Evolutionary conservation across 1,284 basidiomycete genomes (phyloP).

Genomic region (Uromyces viciae-fabae): DNA sequence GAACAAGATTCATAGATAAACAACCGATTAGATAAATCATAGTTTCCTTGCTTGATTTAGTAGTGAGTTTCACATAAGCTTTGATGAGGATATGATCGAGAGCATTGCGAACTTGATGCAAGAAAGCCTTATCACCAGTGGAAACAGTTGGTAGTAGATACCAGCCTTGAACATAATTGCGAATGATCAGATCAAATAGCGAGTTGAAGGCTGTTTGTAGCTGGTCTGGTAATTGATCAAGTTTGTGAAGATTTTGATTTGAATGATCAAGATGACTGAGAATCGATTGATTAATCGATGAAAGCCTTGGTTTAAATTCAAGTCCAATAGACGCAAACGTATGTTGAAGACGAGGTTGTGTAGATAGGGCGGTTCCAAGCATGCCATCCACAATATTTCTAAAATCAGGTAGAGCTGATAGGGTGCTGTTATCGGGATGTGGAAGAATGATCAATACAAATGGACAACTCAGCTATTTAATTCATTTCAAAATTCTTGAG

Average conservation of each 20-base stretch:
- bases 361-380: not conserved
- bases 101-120: conserved; percentile 19
- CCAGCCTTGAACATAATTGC: conserved; percentile 30
- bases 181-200: conserved; percentile 25
- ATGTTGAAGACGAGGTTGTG: conserved; percentile 16
- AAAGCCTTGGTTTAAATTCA: no score
- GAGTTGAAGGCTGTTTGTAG: conserved; percentile 1
- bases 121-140: conserved; percentile 33
- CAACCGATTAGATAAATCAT: conserved; percentile 39
- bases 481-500: not conserved
- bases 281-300: no score
- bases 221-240: conserved; percentile 23
- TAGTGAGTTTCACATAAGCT: conserved; percentile 16
- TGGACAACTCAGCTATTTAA: not conserved
- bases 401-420: conserved; percentile 41
- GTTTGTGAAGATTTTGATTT: not conserved
- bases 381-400: conserved; percentile 31
- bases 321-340: not conserved
- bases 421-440: not conserved
- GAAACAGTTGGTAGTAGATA: conserved; percentile 33
- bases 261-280: not conserved
- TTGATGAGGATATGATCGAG: conserved; percentile 34
- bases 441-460: not conserved
- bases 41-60: conserved; percentile 38
- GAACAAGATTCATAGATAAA: conserved; percentile 42